Percentiles rank a stretch among this genome's conserved stretches.
phyloP scores from a whole-genome alignment of 257 asterid genomes.

The Solanum bulbocastanum region DNA sequence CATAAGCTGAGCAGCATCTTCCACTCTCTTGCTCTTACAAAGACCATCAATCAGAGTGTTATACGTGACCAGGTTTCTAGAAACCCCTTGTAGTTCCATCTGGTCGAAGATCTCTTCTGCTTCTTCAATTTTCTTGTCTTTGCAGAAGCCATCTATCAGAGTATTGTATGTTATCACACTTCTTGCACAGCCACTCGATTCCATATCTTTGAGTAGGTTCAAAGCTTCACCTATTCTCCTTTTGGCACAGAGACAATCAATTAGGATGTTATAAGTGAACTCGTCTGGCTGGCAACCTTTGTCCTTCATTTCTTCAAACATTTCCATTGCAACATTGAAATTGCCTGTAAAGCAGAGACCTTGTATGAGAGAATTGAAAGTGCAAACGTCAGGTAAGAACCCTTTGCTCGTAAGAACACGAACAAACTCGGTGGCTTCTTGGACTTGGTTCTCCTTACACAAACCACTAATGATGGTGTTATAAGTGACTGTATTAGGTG shows the following conservation, averaged over 20 bases:
- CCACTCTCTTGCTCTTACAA: slow-evolving; percentile 59
- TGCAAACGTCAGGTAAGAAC: slow-evolving; percentile 58
- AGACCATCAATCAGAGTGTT: slow-evolving; percentile 88
- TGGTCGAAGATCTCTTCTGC: slow-evolving; percentile 89
- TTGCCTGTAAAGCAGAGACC: slow-evolving; percentile 56
- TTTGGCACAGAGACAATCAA: slow-evolving; percentile 58
- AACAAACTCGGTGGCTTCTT: slow-evolving; percentile 70
- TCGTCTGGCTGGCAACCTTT: slow-evolving; percentile 82
- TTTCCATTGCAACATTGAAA: slow-evolving; percentile 41
- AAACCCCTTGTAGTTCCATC: slow-evolving; percentile 80
- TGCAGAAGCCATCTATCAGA: slow-evolving; percentile 75
- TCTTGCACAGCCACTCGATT: slow-evolving; percentile 65
- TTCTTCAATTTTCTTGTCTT: slow-evolving; percentile 54
- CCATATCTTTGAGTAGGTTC: slow-evolving; percentile 72
- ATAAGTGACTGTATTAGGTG: slow-evolving; percentile 69
- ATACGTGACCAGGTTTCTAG: slow-evolving; percentile 62
- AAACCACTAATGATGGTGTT: slow-evolving; percentile 63
- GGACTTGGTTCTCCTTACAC: slow-evolving; percentile 68
- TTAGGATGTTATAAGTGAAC: slow-evolving; percentile 77
- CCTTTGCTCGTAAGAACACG: slow-evolving; percentile 50
- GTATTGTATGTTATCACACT: slow-evolving; percentile 67
- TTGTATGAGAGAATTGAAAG: slow-evolving; percentile 74
- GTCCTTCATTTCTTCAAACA: slow-evolving; percentile 62
- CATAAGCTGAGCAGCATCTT: slow-evolving; percentile 85
- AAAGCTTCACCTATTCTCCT: slow-evolving; percentile 64